Evolutionary conservation across 139 green algal genomes (phyloP), one percentile per base, ranked within the genome.

Genomic region (Zygnema circumcarinatum): DNA sequence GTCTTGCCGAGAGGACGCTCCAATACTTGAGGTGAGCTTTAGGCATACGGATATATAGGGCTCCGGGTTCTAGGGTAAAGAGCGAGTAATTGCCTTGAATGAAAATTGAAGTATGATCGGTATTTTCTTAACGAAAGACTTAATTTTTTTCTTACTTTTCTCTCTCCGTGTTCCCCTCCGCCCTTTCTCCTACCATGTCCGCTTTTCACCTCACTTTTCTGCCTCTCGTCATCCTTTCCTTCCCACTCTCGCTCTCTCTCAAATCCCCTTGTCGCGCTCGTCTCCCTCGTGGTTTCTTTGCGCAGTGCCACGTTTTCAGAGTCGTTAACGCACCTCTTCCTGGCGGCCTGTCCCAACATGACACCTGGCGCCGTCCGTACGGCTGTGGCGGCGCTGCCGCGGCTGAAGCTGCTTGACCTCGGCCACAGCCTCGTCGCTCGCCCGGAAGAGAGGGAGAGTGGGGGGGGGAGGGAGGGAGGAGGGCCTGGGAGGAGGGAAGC

Each of bases 331-430:
- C 74, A 39, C 31, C 78, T 84, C 40, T 53, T 84, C 25, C n/a
- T 84, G 25, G 78, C 78, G 32, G 78, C 78, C 33, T 84, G 78
- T 53, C 78, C 78, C 40, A 25, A 3, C 40, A 76, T 84, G 33
- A 84, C 78, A 53, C 40, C 41, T 42, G 25, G 78, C 40, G 78
- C 52, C 39, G 35, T 84, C 33, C 40, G 74, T 32, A 53, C 41
- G 40, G 52, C 40, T 25, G 35, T 84, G 33, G 25, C 39, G 78
- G 33, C 33, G 11, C 41, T 84, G 3, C 78, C 78, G 16, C 62
- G 74, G 33, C 78, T 84, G 33, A 25, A 78, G 21, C 78, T 84
- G 1, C 78, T 84, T 33, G 78, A 84, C 78, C 32, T 33, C 33
- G 78, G 78, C 52, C 78, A 78, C 40, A 79, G 31, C 31, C 40